phyloP scores from a whole-genome alignment of 352 stramenopile genomes.

The Phytopythium boreale region DNA sequence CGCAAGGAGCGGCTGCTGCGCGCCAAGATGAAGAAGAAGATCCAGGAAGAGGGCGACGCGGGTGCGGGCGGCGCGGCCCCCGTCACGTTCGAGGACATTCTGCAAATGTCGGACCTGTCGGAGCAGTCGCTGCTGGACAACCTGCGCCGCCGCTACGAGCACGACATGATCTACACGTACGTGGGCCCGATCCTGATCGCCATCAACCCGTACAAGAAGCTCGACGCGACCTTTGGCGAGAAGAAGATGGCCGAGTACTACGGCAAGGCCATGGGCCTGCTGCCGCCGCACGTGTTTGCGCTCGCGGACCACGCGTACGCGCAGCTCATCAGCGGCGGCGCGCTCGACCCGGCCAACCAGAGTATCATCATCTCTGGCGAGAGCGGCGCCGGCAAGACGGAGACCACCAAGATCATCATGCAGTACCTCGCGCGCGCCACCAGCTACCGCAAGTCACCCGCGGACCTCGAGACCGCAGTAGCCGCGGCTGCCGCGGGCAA shows the following conservation, averaged over 20 bases:
- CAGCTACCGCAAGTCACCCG: slow-evolving; percentile 53
- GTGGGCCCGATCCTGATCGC: slow-evolving; percentile 89
- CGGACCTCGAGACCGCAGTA: slow-evolving; percentile 31
- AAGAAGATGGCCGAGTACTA: slow-evolving; percentile 88
- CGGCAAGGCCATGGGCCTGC: slow-evolving; percentile 67
- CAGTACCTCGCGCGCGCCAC: slow-evolving; percentile 82
- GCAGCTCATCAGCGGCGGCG: slow-evolving; percentile 82
- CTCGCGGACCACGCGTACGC: slow-evolving; percentile 88
- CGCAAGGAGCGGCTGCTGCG: slow-evolving; percentile 84
- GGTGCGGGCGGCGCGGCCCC: slow-evolving; percentile 23
- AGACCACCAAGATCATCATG: slow-evolving; percentile 93
- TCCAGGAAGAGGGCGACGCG: slow-evolving; percentile 59
- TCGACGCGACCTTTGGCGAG: slow-evolving; percentile 68
- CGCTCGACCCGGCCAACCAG: slow-evolving; percentile 83
- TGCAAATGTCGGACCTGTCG: slow-evolving; percentile 89
- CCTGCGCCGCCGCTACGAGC: slow-evolving; percentile 88
- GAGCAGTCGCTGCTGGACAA: slow-evolving; percentile 89
- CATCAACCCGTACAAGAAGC: slow-evolving; percentile 90
- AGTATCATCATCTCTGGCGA: slow-evolving; percentile 93
- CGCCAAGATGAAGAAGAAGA: slow-evolving; percentile 88
- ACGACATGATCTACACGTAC: slow-evolving; percentile 94
- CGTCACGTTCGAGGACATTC: slow-evolving; percentile 81
- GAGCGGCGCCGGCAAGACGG: slow-evolving; percentile 88
- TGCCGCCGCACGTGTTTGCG: slow-evolving; percentile 91
- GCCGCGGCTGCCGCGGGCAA: slow-evolving; percentile 60